These are phyloP conservation scores for Somion occarium DNA, from an alignment of 1,284 basidiomycete genomes.

Conservation along the genomic window DNA sequence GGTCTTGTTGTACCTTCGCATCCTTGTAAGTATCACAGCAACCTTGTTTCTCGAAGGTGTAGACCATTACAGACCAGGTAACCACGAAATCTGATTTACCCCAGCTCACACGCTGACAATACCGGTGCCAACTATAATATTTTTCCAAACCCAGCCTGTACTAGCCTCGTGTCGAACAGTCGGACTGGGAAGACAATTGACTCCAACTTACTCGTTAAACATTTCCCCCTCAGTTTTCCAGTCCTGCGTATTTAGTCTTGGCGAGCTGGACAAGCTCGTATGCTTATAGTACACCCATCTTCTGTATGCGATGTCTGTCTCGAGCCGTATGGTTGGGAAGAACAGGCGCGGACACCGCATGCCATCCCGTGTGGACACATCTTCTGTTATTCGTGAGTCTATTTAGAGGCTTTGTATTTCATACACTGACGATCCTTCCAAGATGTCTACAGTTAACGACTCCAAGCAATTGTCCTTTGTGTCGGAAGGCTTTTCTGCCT, in stretches of 20 bases:
- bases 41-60: too few species aligned
- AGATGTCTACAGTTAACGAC: constrained; percentile 48
- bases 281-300: constrained; percentile 56
- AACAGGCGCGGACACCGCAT: constrained; percentile 45
- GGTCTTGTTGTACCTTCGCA: too few species aligned
- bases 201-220: too few species aligned
- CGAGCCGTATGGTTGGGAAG: constrained; percentile 48
- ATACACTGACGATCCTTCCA: constrained; percentile 1
- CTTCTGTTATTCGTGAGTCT: constrained; percentile 57
- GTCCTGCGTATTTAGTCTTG: not conserved
- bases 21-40: too few species aligned
- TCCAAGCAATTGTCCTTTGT: constrained; percentile 57
- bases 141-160: too few species aligned
- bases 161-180: too few species aligned
- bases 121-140: too few species aligned
- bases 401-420: not conserved
- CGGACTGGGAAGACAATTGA: too few species aligned
- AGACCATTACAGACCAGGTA: too few species aligned
- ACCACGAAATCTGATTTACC: too few species aligned
- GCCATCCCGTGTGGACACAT: constrained; percentile 67
- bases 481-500: constrained; percentile 50
- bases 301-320: constrained; percentile 70
- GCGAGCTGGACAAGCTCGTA: constrained; percentile 9
- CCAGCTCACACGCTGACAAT: too few species aligned
- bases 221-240: too few species aligned